Evolutionary conservation across 495 filamentous ascomycete species (phyloP).

Genomic region (Parathielavia appendiculata): DNA sequence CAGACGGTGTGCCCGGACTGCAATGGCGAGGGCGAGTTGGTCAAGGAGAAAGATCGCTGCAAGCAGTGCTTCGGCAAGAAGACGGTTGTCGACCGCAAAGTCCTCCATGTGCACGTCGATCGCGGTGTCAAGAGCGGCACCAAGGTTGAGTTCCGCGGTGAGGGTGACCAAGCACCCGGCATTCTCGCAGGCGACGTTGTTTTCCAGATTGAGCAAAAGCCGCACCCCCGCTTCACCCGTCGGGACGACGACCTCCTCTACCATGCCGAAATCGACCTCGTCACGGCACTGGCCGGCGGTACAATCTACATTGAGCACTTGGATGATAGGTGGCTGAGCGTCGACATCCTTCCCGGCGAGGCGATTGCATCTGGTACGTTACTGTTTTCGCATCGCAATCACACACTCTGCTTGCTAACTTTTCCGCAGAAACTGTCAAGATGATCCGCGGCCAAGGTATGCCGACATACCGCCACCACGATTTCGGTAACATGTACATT

Average conservation of each 20-base stretch:
- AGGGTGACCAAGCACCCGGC: conserved; percentile 94
- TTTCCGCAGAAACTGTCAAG: conserved; percentile 70
- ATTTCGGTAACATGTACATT: conserved; percentile 93
- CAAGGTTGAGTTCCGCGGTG: conserved; percentile 92
- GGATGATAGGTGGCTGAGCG: conserved; percentile 91
- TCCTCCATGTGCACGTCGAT: conserved; percentile 96
- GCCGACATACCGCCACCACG: conserved; percentile 94
- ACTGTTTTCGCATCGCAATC: background rate
- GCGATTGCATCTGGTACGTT: conserved; percentile 86
- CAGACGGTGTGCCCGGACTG: conserved; percentile 99
- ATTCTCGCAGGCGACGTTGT: conserved; percentile 90
- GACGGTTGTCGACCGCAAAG: conserved; percentile 94
- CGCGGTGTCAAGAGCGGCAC: conserved; percentile 87
- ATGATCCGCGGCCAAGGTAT: conserved; percentile 96
- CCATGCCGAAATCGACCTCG: conserved; percentile 89
- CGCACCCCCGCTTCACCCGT: conserved; percentile 88
- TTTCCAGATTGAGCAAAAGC: conserved; percentile 98
- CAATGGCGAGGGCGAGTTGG: conserved; percentile 91
- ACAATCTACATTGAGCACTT: conserved; percentile 89
- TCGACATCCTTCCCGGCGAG: conserved; percentile 86
- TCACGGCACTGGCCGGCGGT: conserved; percentile 90
- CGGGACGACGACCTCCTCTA: conserved; percentile 96
- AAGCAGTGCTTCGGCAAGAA: conserved; percentile 95
- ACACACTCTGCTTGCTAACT: conserved; percentile 17
- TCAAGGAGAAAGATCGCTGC: conserved; percentile 93